Evolutionary conservation across 2,329 filamentous ascomycete species (phyloP), one percentile per base, ranked within the genome.

Genomic region (Ophiostoma triangulosporum): DNA sequence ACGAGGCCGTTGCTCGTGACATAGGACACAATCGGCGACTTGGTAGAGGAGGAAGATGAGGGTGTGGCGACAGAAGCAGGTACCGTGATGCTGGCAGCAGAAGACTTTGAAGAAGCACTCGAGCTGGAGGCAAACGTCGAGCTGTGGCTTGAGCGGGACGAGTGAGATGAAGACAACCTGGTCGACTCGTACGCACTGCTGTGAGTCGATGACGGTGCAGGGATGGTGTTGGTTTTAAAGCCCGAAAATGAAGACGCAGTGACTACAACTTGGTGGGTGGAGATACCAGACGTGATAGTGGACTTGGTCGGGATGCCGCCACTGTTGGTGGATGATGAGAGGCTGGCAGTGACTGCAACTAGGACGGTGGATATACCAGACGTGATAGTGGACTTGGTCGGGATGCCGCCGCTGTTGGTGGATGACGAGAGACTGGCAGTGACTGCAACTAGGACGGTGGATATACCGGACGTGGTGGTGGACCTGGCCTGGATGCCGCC

Each of bases 1-100:
- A 69, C 64, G 1, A 61, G 57, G 6, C 70, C 68, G 4, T 70
- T 73, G 17, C 65, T 62, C 27, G 63, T 62, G 27, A 24, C n/a
- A 6, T 14, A 48, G 7, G 46, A 26, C n/a, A 29, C 48, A 3
- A n/a, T 17, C 8, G 45, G 14, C 15, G 36, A 14, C 9, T 17
- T 24, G 8, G 17, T 9, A 15, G 32, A 11, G 6, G 32, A 35
- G 14, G 11, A 6, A 35, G 32, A 35, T 11, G 51, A 17, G 4
- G 45, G n/a, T 5, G 32, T n/a, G 15, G 45, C 15, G 17, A 22
- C 31, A 31, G 45, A 38, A 6, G 35, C 6, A 8, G 49, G 15
- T 11, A 31, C 29, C 29, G 29, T 31, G 6, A 31, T 31, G 29
- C 29, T 31, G 29, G 7, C 29, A 31, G 12, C 6, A 31, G 29